Base-by-base conservation (phyloP, 352 stramenopile species). In the Globisporangium echinulatum region DNA sequence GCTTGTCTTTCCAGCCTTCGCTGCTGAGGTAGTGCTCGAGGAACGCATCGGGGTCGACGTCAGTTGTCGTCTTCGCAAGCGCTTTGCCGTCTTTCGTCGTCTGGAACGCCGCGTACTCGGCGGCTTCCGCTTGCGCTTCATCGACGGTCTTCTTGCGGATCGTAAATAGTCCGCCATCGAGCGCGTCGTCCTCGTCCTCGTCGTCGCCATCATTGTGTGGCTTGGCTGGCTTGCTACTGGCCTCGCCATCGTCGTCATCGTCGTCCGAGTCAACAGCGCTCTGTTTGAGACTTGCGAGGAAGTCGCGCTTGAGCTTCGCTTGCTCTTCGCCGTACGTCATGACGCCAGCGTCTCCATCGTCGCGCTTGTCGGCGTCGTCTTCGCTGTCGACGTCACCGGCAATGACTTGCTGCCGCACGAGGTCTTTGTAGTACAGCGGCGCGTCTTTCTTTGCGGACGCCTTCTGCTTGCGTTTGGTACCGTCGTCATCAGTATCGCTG, bases 401-500 rank as follows among this genome's bases (percentile, higher is more conserved):
- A 17, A 99, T 88, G 51, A 97, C 93, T 68, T 99, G 90, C 58
- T 97, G 91, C 11, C 96, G 82, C 47, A 98, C 79, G 38, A 99
- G 75, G 79, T 99, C 96, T 66, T 98, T 98, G 79, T 95, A 95
- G 59, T 95, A 93, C 55, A 92, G 58, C 37, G 85, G 85, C 19
- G 69, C 67, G 7, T 59, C 61, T 4, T 62, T 58, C 40, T 77
- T 85, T 50, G 74, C 65, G 25, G 25, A 25, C 48, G 72, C 71
- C 43, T 54, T 58, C 25, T 52, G 63, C 48, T 72, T 67, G 56
- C 62, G 71, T 53, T 63, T 70, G 17, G 54, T 55, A 8, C 68
- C 70, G 14, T 62, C 49, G 11, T 63, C 59, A 1, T 82, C 68
- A 9, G 64, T 59, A 0, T 53, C 61, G 0, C 77, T 67, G 11